phyloP scores from a whole-genome alignment of 1,284 basidiomycete species.

The Exobasidium rhododendri region DNA sequence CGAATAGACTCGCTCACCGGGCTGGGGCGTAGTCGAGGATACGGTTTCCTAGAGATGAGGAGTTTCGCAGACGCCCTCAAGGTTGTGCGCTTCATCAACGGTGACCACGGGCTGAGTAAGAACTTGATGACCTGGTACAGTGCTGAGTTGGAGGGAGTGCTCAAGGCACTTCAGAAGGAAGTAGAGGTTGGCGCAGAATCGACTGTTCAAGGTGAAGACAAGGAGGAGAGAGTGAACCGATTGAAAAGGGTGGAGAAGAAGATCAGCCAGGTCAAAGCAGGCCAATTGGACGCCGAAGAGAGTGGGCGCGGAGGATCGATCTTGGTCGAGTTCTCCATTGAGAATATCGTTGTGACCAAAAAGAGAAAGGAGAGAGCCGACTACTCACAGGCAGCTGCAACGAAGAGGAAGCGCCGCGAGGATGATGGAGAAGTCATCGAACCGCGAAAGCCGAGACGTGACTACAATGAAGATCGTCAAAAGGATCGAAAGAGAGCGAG shows the following conservation, averaged over 20 bases:
- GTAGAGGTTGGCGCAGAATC: constrained; percentile 23
- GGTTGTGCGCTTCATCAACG: constrained; percentile 90
- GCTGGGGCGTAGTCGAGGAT: constrained; percentile 82
- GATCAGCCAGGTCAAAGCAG: constrained; percentile 29
- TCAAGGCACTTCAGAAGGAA: constrained; percentile 25
- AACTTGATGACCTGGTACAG: constrained; percentile 42
- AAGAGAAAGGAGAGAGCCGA: constrained; percentile 33
- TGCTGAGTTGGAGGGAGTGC: constrained; percentile 39
- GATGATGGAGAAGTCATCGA: not conserved
- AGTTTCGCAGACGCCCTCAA: constrained; percentile 83
- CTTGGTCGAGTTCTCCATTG: constrained; percentile 52
- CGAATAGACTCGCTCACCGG: constrained; percentile 82
- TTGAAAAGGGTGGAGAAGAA: constrained; percentile 34
- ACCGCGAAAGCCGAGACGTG: not conserved
- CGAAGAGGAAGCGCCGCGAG: not conserved
- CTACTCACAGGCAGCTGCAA: not conserved
- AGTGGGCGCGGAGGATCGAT: constrained; percentile 44
- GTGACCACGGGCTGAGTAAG: constrained; percentile 60
- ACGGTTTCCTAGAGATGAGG: constrained; percentile 90
- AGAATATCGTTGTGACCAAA: constrained; percentile 45
- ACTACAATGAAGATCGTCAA: not conserved
- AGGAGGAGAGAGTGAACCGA: constrained; percentile 29
- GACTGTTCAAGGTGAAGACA: constrained; percentile 1
- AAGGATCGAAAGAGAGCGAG: not conserved
- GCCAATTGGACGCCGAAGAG: constrained; percentile 22